Evolutionary conservation across 2,329 filamentous ascomycete species (phyloP), one percentile per base, ranked within the genome.

Genomic region (Pseudogymnoascus sp.): DNA sequence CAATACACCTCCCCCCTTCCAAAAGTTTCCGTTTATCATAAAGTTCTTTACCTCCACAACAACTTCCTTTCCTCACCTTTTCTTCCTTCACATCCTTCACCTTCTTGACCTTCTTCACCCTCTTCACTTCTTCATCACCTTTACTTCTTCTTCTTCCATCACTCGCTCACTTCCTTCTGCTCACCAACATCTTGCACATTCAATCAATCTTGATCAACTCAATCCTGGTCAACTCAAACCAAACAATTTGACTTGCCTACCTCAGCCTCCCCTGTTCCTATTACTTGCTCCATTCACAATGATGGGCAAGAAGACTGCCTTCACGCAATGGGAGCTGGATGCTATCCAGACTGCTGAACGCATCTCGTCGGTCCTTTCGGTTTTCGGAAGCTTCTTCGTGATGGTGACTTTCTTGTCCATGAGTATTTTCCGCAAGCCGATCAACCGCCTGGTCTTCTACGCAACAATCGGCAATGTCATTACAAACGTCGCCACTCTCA

Each of bases 371-470:
- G 71, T 75, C 8, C 64, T 83, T 41, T 84, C 81, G 2, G 68
- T 84, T 2, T 22, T 79, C 3, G 80, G 80, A n/a, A 79, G 79
- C 39, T 67, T 86, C 28, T 84, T 92, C 70, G 87, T 91, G 68
- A 84, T 93, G 59, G 67, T 77, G 59, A 91, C 88, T 1, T 94
- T 92, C 69, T 63, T 77, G 3, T 65, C 68, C 4, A 80, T 77
- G 28, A 79, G 78, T 14, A 79, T 80, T 4, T 94, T 94, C 70
- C 88, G 89, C 68, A 93, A 92, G 69, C 88, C 90, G 12, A 91
- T 94, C 75, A 94, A 94, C 69, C 81, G 90, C 14, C 79, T 95
- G 0, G 86, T 93, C 5, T 93, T 95, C 72, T 94, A 88, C 71
- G 90, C 90, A 5, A 88, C 88, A 0, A 88, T 89, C 69, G 90